Conservation (phyloP, 2,329 filamentous ascomycete genomes). For the Arthrobotrys sinensis region DNA sequence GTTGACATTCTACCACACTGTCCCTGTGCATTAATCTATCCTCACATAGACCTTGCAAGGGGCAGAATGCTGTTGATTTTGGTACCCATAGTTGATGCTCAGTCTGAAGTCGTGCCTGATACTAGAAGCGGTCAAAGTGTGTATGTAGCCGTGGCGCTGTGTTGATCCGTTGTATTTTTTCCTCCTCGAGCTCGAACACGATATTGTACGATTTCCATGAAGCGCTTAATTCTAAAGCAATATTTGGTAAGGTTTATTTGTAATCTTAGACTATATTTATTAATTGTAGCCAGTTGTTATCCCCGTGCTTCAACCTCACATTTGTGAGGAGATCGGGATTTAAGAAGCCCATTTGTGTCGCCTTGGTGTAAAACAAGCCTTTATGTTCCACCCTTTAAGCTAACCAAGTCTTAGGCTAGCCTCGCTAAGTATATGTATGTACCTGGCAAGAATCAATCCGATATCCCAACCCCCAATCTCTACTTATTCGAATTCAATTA, state of each 20-base stretch:
- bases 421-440: not conserved
- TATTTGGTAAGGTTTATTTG: too few species aligned
- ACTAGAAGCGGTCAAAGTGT: too few species aligned
- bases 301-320: not conserved
- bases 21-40: slow-evolving; percentile 35
- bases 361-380: slow-evolving; percentile 34
- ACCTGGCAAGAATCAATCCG: not conserved
- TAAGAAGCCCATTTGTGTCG: not conserved
- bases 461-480: too few species aligned
- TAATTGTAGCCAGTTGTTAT: too few species aligned
- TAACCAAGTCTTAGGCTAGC: slow-evolving; percentile 13
- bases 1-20: slow-evolving; percentile 40
- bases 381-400: slow-evolving; percentile 30
- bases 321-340: not conserved
- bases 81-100: slow-evolving; percentile 5
- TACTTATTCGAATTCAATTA: too few species aligned
- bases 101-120: not conserved
- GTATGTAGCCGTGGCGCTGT: not conserved
- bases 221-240: too few species aligned
- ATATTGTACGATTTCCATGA: too few species aligned
- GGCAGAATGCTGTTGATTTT: not conserved
- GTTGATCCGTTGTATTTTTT: slow-evolving; percentile 42
- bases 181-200: not conserved
- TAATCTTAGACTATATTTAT: too few species aligned
- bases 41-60: not conserved